These are phyloP conservation scores for Termitomyces sp. DNA, from an alignment of 1,284 basidiomycete genomes.

Conservation along the genomic window DNA sequence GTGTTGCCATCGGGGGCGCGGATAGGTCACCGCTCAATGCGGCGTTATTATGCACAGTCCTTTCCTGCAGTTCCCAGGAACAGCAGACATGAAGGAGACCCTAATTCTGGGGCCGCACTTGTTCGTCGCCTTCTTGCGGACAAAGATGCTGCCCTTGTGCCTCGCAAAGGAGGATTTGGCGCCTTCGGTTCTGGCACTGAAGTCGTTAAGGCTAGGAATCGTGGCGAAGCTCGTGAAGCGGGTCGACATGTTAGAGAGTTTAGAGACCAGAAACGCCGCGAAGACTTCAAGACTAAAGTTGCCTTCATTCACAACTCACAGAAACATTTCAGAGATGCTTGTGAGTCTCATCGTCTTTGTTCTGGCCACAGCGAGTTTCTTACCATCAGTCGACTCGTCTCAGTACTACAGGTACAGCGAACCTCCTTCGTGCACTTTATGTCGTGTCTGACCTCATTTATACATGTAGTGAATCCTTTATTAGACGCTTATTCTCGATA, in stretches of 20 bases:
- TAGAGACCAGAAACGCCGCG: constrained; percentile 73
- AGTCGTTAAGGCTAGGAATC: constrained; percentile 88
- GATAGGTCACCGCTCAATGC: constrained; percentile 88
- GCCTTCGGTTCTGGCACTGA: constrained; percentile 78
- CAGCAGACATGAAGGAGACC: constrained; percentile 50
- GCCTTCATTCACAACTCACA: constrained; percentile 80
- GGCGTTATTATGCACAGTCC: constrained; percentile 85
- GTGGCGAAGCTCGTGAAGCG: constrained; percentile 91
- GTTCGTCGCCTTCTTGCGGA: constrained; percentile 74
- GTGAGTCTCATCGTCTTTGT: constrained; percentile 27
- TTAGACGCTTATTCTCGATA: not conserved
- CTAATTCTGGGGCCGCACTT: constrained; percentile 65
- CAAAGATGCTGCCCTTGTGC: constrained; percentile 79
- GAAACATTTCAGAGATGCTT: constrained; percentile 77
- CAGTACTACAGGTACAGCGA: constrained; percentile 21
- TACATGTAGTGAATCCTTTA: constrained; percentile 2
- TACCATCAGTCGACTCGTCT: not conserved
- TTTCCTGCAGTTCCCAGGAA: constrained; percentile 41
- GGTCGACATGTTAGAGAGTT: constrained; percentile 85
- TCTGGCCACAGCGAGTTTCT: not conserved
- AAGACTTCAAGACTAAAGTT: constrained; percentile 83
- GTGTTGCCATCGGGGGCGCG: constrained; percentile 90
- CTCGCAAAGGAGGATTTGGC: constrained; percentile 81
- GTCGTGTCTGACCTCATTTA: not conserved
- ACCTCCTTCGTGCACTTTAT: not conserved